These are phyloP conservation scores for Phialemoniopsis sp. DNA, from an alignment of 2,329 filamentous ascomycete genomes.

Conservation along the genomic window DNA sequence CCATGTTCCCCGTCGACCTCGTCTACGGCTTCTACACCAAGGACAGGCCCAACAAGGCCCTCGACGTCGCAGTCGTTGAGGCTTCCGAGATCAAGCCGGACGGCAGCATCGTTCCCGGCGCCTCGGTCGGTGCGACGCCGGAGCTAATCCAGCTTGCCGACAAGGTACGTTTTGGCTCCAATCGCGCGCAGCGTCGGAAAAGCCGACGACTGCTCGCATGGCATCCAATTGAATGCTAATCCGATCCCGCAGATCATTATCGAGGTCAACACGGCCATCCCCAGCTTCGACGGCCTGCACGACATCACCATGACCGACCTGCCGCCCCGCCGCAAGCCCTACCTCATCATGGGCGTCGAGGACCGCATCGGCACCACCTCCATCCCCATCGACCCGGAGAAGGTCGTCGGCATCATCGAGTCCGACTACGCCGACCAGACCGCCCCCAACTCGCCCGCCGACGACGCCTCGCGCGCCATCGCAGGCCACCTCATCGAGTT, in stretches of 20 bases:
- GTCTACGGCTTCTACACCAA: slow-evolving; percentile 87
- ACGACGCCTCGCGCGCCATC: slow-evolving; percentile 68
- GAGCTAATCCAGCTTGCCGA: slow-evolving; percentile 88
- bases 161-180: slow-evolving; percentile 48
- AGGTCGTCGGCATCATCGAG: slow-evolving; percentile 80
- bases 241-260: slow-evolving; percentile 61
- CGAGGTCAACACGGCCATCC: slow-evolving; percentile 84
- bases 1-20: slow-evolving; percentile 85
- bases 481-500: slow-evolving; percentile 76
- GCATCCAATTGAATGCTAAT: background rate
- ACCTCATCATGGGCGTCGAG: slow-evolving; percentile 79
- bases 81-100: slow-evolving; percentile 84
- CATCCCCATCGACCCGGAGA: slow-evolving; percentile 78
- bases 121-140: slow-evolving; percentile 78
- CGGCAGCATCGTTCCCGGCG: slow-evolving; percentile 83
- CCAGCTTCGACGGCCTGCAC: slow-evolving; percentile 82
- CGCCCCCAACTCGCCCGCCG: slow-evolving; percentile 70
- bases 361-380: slow-evolving; percentile 81
- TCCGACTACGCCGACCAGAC: slow-evolving; percentile 78
- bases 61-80: slow-evolving; percentile 83
- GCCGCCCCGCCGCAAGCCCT: slow-evolving; percentile 77
- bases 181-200: background rate
- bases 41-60: slow-evolving; percentile 66
- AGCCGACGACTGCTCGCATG: background rate
- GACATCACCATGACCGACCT: slow-evolving; percentile 88